phyloP scores from a whole-genome alignment of 169 alveolate genomes.

The Cystoisospora suis region DNA sequence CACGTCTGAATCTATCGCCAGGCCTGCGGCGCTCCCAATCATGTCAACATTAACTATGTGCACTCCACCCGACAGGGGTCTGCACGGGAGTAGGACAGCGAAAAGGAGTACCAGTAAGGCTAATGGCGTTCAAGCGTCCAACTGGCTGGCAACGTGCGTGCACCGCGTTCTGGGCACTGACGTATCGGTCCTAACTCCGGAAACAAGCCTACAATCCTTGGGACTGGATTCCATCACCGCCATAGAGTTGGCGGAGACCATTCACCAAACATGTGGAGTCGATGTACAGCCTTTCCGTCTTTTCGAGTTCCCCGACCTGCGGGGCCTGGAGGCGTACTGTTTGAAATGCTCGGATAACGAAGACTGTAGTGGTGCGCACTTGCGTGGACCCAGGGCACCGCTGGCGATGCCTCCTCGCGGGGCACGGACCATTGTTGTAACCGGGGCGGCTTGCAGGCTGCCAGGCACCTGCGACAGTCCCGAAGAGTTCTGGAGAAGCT shows the following conservation, averaged over 20 bases:
- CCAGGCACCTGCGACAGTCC: conserved; percentile 68
- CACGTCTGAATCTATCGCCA: too few species aligned
- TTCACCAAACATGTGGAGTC: conserved; percentile 52
- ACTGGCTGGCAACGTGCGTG: too few species aligned
- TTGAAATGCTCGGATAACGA: background rate
- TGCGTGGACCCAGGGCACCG: background rate
- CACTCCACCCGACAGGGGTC: too few species aligned
- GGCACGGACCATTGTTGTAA: conserved; percentile 68
- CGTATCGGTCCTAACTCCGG: conserved; percentile 1
- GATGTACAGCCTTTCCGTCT: conserved; percentile 69
- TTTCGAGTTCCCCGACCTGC: conserved; percentile 74
- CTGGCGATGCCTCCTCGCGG: conserved; percentile 18
- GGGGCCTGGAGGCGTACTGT: conserved; percentile 56
- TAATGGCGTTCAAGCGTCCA: too few species aligned
- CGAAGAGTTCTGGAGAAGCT: conserved; percentile 59
- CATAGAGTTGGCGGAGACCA: conserved; percentile 68
- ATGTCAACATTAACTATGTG: too few species aligned
- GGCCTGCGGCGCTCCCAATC: too few species aligned
- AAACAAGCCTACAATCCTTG: background rate
- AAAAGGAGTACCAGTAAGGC: too few species aligned
- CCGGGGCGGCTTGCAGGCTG: conserved; percentile 64
- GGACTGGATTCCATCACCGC: conserved; percentile 72
- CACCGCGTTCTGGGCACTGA: conserved; percentile 13
- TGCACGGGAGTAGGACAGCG: too few species aligned
- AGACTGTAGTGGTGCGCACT: background rate